Evolutionary conservation across 805 yeast genomes (phyloP).

Genomic region (Dipodascus albidus): DNA sequence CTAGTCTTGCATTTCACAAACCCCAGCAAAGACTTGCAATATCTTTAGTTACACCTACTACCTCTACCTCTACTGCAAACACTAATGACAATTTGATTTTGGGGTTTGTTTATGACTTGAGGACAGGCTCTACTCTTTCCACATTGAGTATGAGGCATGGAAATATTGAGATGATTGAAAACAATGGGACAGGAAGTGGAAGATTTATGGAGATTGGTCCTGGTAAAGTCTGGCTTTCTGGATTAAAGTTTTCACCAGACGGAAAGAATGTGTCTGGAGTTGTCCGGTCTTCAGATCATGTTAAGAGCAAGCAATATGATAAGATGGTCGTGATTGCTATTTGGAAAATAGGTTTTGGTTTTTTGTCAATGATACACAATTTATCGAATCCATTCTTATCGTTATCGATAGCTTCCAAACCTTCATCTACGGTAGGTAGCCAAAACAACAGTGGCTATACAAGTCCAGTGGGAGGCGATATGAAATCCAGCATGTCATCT

Average conservation of each 20-base stretch:
- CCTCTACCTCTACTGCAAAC: not conserved
- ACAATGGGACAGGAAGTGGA: not conserved
- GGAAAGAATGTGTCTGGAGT: not conserved
- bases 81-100: conserved; percentile 2
- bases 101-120: conserved; percentile 15
- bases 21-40: conserved; percentile 16
- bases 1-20: conserved; percentile 15
- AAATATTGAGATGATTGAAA: not conserved
- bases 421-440: not conserved
- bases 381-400: not conserved
- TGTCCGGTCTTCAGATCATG: not conserved
- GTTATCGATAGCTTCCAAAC: not conserved
- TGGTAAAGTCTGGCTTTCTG: not conserved
- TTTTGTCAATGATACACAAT: not conserved
- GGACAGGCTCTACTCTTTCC: conserved; percentile 11
- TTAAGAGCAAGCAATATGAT: not conserved
- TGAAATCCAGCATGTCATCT: not conserved
- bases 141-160: conserved; percentile 7
- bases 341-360: not conserved
- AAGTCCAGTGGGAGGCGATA: not conserved
- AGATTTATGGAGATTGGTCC: not conserved
- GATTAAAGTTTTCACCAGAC: not conserved
- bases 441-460: not conserved
- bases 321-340: not conserved
- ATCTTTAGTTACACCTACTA: not conserved